phyloP scores from a whole-genome alignment of 2,329 filamentous ascomycete genomes.

The Fusarium udum region DNA sequence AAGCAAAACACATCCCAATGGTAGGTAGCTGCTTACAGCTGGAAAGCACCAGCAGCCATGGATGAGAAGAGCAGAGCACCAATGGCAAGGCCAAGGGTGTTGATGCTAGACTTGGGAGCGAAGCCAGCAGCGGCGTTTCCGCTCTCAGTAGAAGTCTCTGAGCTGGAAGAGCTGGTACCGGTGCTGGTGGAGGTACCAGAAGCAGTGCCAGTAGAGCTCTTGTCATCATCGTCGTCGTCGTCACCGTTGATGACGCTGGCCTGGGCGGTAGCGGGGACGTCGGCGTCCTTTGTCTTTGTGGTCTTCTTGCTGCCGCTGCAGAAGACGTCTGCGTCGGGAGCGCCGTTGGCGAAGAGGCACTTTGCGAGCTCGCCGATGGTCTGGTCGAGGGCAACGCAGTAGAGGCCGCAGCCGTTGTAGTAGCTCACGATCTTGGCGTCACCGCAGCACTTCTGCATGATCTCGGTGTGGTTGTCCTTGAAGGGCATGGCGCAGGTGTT shows the following conservation, averaged over 20 bases:
- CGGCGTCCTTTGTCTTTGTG: constrained; percentile 41
- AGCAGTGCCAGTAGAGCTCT: constrained; percentile 7
- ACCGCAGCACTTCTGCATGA: constrained; percentile 58
- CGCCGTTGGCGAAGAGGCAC: constrained; percentile 54
- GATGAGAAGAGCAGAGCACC: constrained; percentile 52
- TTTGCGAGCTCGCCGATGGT: constrained; percentile 42
- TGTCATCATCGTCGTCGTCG: constrained; percentile 10
- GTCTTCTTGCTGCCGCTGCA: constrained; percentile 53
- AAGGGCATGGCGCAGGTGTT: constrained; percentile 55
- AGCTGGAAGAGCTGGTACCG: constrained; percentile 16
- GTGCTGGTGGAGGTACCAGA: constrained; percentile 15
- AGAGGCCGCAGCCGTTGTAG: constrained; percentile 59
- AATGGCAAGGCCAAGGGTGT: constrained; percentile 47
- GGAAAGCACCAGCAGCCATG: constrained; percentile 39
- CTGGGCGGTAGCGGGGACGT: constrained; percentile 43
- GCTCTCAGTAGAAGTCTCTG: constrained; percentile 18
- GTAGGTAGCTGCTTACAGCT: constrained; percentile 29
- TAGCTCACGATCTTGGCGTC: constrained; percentile 55
- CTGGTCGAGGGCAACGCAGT: constrained; percentile 54
- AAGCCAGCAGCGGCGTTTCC: constrained; percentile 36
- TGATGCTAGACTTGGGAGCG: constrained; percentile 40
- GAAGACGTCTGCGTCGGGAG: constrained; percentile 52
- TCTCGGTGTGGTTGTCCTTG: constrained; percentile 52
- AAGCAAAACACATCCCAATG: neutral
- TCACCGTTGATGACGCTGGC: constrained; percentile 46